A percentile compares a stretch with the other conserved stretches of the same genome.
Conservation (phyloP, 2,329 filamentous ascomycete species). For the Ceratocystis colombiana region DNA sequence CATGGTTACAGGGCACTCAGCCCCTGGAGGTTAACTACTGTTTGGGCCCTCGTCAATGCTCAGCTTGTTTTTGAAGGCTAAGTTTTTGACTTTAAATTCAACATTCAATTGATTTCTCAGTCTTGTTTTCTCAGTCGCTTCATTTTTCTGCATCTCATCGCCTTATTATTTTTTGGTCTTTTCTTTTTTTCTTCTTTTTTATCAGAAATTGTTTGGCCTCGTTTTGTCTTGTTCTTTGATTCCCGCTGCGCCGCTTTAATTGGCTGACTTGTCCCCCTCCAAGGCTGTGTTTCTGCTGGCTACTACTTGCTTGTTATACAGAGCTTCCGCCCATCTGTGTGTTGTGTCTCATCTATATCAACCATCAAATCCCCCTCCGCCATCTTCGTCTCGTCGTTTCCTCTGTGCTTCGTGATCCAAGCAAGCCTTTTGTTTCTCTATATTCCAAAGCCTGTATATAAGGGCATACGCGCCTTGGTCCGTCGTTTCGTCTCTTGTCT, state of each 20-base stretch:
- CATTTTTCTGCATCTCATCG: not conserved
- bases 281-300: not conserved
- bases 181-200: not conserved
- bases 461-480: too few species aligned
- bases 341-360: not conserved
- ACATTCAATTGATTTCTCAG: too few species aligned
- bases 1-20: not conserved
- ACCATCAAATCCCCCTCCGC: not conserved
- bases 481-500: too few species aligned
- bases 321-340: not conserved
- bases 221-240: not conserved
- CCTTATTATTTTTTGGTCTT: not conserved
- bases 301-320: not conserved
- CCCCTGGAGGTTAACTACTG: not conserved
- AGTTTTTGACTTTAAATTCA: too few species aligned
- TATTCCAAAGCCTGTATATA: too few species aligned
- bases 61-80: not conserved
- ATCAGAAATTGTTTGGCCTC: not conserved
- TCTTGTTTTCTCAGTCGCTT: too few species aligned
- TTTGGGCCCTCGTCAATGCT: not conserved
- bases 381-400: not conserved
- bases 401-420: not conserved
- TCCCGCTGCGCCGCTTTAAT: not conserved
- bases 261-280: constrained; percentile 2
- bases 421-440: not conserved